Evolutionary conservation across 1,284 basidiomycete genomes (phyloP).

Genomic region (Cutaneotrichosporon sp.): DNA sequence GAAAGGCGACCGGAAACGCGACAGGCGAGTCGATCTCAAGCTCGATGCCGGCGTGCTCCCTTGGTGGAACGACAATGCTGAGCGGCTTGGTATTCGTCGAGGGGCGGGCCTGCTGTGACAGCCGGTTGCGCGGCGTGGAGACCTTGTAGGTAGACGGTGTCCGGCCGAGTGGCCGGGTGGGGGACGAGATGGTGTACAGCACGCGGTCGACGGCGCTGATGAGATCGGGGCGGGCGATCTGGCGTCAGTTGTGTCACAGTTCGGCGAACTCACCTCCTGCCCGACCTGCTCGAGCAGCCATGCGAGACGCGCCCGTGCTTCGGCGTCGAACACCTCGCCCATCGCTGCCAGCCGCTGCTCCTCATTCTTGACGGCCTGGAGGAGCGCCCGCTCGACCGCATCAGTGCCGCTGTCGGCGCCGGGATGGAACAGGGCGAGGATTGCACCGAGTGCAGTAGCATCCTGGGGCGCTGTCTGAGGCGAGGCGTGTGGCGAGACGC

Average conservation of each 20-base stretch:
- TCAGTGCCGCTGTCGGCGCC: not conserved
- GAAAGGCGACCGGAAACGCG: too few relatives aligned
- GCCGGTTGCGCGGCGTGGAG: not conserved
- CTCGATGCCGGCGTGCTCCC: not conserved
- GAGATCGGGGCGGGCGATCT: conserved; percentile 14
- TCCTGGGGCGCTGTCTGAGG: not conserved
- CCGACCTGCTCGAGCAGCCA: conserved; percentile 24
- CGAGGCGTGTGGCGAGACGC: conserved; percentile 8
- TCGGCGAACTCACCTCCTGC: conserved; percentile 19
- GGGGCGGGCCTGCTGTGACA: not conserved
- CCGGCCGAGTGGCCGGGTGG: not conserved
- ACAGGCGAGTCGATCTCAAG: not conserved
- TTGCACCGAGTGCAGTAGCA: conserved; percentile 5
- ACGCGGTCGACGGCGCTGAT: conserved; percentile 16
- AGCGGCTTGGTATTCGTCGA: not conserved
- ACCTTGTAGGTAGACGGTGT: not conserved
- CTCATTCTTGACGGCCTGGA: conserved; percentile 11
- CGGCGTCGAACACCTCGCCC: conserved; percentile 15
- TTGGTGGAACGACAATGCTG: conserved; percentile 1
- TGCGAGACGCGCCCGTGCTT: conserved; percentile 14
- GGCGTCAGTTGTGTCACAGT: conserved; percentile 5
- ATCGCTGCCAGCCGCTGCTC: not conserved
- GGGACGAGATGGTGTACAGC: not conserved
- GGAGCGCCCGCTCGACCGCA: conserved; percentile 11
- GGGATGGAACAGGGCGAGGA: conserved; percentile 11